Evolutionary conservation across 805 yeast species (phyloP), one percentile per base, ranked within the genome.

Genomic region (Teunomyces barrocoloradensis): DNA sequence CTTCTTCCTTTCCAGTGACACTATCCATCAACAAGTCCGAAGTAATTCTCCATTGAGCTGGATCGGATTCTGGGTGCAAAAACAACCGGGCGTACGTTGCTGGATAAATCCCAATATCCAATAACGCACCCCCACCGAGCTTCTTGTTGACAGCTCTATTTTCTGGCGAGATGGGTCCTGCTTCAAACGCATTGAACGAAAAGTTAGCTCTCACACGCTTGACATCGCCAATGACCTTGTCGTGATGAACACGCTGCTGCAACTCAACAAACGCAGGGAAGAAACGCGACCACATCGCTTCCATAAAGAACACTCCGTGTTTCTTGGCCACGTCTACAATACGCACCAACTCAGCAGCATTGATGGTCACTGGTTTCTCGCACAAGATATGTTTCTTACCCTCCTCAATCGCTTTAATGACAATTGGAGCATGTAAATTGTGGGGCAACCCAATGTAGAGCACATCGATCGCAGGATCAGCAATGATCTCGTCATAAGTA

Each of bases 361-460:
- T 79, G 43, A 80, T 70, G 2, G 81, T 73, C 53, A 79, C 63
- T 6, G 84, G 81, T 57, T 80, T 80, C 50, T 80, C 85, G 55
- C 81, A 75, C 41, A 80, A 63, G 17, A 79, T 81, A 56, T 78
- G 77, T 52, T 77, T 77, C 50, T 77, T 75, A 18, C 73, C 78
- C 38, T 71, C 65, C 15, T 65, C 57, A 45, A 80, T 61, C 6
- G 80, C 77, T 39, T 59, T 52, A 44, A 70, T 57, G 6, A 73
- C 74, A 49, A 73, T 75, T 37, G 74, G 76, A 44, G 73, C 68
- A 58, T 80, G 85, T 54, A 70, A 64, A 12, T 71, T 63, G 63
- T 80, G 84, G 3, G 84, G 84, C 7, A 81, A 68, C 2, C 82
- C 84, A 33, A 80, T 64, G 54, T 80, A 80, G 34, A 80, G 68